These are phyloP conservation scores for Elsinoe australis DNA, from an alignment of 2,329 filamentous ascomycete genomes.

Conservation along the genomic window DNA sequence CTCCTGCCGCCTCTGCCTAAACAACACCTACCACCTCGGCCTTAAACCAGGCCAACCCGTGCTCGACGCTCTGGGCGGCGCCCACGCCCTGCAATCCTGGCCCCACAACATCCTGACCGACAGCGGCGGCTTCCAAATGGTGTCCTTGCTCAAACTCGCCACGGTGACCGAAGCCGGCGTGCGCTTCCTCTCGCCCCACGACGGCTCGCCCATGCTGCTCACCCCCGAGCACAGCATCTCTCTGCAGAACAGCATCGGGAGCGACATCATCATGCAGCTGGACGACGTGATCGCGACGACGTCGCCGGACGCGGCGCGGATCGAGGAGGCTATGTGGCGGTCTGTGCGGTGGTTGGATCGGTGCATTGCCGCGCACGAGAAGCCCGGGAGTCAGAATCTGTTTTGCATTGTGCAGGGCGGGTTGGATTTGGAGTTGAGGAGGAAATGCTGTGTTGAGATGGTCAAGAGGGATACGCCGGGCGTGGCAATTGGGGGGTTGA, in stretches of 20 bases:
- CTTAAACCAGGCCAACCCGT: conserved; percentile 89
- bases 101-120: conserved; percentile 84
- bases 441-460: conserved; percentile 80
- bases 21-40: conserved; percentile 96
- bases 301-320: conserved; percentile 77
- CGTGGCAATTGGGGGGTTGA: conserved; percentile 91
- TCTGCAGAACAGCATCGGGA: conserved; percentile 93
- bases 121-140: conserved; percentile 83
- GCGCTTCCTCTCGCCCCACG: conserved; percentile 90
- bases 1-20: conserved; percentile 81
- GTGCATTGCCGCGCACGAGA: conserved; percentile 82
- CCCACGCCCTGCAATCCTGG: conserved; percentile 93
- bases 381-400: conserved; percentile 76
- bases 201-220: conserved; percentile 89
- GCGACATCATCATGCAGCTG: conserved; percentile 98
- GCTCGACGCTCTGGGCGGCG: conserved; percentile 78
- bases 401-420: conserved; percentile 99
- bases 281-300: conserved; percentile 97
- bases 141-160: conserved; percentile 85
- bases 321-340: conserved; percentile 90
- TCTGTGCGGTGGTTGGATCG: conserved; percentile 94
- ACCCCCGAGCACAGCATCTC: conserved; percentile 96
- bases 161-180: conserved; percentile 94
- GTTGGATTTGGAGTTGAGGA: conserved; percentile 76
- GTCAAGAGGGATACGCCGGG: conserved; percentile 83